Evolutionary conservation across 345 rosid genomes (phyloP).

Genomic region (Lumnitzera racemosa): DNA sequence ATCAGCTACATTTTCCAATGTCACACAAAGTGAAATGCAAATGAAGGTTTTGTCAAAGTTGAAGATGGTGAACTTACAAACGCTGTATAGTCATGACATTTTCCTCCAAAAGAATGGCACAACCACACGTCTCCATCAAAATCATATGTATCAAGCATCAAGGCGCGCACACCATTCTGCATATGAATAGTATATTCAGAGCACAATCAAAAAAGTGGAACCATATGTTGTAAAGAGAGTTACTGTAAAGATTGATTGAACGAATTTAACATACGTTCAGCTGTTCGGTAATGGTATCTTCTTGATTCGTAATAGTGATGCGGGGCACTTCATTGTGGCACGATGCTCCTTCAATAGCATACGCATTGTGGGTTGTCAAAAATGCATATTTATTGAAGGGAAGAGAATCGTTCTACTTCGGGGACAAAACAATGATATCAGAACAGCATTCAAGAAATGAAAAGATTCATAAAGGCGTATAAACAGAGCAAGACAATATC

Average conservation of each 20-base stretch:
- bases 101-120: constrained; percentile 56
- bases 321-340: constrained; percentile 45
- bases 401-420: constrained; percentile 46
- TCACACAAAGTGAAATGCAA: not conserved
- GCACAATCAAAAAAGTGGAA: not conserved
- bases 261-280: constrained; percentile 31
- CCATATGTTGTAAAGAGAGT: not conserved
- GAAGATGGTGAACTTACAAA: constrained; percentile 30
- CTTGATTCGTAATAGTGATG: constrained; percentile 49
- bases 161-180: constrained; percentile 60
- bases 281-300: constrained; percentile 52
- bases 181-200: not conserved
- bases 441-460: too few species aligned
- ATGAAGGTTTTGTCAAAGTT: not conserved
- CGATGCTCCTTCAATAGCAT: constrained; percentile 49
- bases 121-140: constrained; percentile 58
- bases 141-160: constrained; percentile 70
- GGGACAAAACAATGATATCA: too few species aligned
- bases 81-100: constrained; percentile 53
- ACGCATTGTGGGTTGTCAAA: constrained; percentile 63
- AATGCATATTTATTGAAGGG: constrained; percentile 68
- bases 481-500: too few species aligned
- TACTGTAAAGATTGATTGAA: not conserved
- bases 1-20: not conserved
- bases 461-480: too few species aligned